Conservation (phyloP, 192 early-diverging fungal species). For the Ambispora gerdemannii region DNA sequence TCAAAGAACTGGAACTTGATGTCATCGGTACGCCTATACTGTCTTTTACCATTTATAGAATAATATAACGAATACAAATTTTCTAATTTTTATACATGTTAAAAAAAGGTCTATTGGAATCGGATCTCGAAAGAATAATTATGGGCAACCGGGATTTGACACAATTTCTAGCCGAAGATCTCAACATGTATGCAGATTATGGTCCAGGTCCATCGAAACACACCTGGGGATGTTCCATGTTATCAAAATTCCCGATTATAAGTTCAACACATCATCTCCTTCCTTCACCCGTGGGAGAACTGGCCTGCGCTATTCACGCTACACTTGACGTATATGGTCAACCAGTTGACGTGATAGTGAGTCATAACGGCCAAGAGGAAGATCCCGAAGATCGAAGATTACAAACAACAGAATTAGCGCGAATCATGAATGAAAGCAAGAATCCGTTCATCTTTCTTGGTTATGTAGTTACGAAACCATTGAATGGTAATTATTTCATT, state of each 20-base stretch:
- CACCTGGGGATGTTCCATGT: slow-evolving; percentile 82
- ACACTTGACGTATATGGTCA: slow-evolving; percentile 79
- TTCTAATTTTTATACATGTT: too few species aligned
- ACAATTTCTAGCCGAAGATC: slow-evolving; percentile 73
- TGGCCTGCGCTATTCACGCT: slow-evolving; percentile 85
- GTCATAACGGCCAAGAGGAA: slow-evolving; percentile 82
- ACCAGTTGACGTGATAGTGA: slow-evolving; percentile 75
- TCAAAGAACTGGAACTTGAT: slow-evolving; percentile 75
- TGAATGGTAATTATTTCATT: slow-evolving; percentile 57
- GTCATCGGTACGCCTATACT: slow-evolving; percentile 56
- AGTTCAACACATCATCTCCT: slow-evolving; percentile 70
- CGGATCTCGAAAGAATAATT: slow-evolving; percentile 74
- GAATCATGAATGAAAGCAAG: slow-evolving; percentile 69
- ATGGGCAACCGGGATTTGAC: slow-evolving; percentile 83
- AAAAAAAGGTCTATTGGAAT: slow-evolving; percentile 74
- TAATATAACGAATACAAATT: not conserved
- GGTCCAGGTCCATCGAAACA: slow-evolving; percentile 83
- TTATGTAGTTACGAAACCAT: slow-evolving; percentile 76
- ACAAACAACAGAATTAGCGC: slow-evolving; percentile 75
- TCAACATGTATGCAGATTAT: slow-evolving; percentile 76
- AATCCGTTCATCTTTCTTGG: slow-evolving; percentile 80
- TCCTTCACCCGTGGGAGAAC: slow-evolving; percentile 75
- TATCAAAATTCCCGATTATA: slow-evolving; percentile 82
- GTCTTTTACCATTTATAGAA: slow-evolving; percentile 15
- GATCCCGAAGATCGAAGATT: slow-evolving; percentile 67